These are phyloP conservation scores for Aspergillus candidus DNA, from an alignment of 2,329 filamentous ascomycete species.

Conservation along the genomic window DNA sequence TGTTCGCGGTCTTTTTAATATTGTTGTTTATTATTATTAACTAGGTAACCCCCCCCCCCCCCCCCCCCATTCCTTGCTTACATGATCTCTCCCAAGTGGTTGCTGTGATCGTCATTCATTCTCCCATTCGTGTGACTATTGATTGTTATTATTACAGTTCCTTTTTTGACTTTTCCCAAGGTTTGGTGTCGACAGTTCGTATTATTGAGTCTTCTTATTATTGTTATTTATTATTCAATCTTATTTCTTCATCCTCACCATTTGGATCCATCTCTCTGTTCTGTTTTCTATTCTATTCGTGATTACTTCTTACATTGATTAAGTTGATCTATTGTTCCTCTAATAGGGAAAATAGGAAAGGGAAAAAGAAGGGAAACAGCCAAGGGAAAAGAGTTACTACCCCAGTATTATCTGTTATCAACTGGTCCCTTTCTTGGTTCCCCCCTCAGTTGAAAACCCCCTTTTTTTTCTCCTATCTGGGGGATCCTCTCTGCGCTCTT, in stretches of 20 bases:
- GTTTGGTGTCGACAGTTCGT: conserved; percentile 2
- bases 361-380: not conserved
- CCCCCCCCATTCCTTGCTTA: conserved; percentile 10
- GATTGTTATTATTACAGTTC: not conserved
- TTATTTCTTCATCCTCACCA: not conserved
- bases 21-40: conserved; percentile 5
- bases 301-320: not conserved
- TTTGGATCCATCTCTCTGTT: too few relatives aligned
- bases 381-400: not conserved
- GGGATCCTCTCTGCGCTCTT: conserved; percentile 15
- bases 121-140: not conserved
- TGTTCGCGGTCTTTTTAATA: too few relatives aligned
- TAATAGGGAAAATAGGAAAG: too few relatives aligned
- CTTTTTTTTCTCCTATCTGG: conserved; percentile 7
- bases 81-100: not conserved
- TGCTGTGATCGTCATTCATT: not conserved
- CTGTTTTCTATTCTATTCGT: too few relatives aligned
- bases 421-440: conserved; percentile 7
- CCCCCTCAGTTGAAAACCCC: conserved; percentile 2
- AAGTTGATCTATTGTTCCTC: not conserved
- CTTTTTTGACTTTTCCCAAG: conserved; percentile 1
- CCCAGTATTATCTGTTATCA: not conserved
- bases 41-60: too few relatives aligned
- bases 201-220: not conserved
- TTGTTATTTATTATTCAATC: not conserved